Evolutionary conservation across 768 basidiomycete species (phyloP), one percentile per base, ranked within the genome.

Genomic region (Mycena vitilis): DNA sequence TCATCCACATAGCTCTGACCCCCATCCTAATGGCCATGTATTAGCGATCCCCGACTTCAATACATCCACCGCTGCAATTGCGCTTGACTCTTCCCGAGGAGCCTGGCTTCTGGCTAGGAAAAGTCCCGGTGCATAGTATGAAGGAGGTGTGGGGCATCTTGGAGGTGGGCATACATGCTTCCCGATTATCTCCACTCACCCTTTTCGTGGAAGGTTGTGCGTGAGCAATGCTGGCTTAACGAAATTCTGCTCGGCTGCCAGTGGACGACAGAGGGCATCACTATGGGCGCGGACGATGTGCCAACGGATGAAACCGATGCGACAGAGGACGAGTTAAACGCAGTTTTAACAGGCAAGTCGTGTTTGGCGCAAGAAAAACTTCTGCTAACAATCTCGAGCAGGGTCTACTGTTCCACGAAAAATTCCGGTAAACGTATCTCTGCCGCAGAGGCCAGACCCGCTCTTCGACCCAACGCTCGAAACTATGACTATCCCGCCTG

Each of bases 211-310:
- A 48, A 92, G 90, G 85, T 95, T 73, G 91, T 95, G 6, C 84
- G 86, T 66, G 93, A 95, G 68, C 94, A 95, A 78, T 92, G 90
- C 73, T 95, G 94, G 94, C 74, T 95, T 20, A 95, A 95, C 73
- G 91, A 91, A 73, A 84, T 85, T n/a, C 77, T 95, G 23, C 73
- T 80, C 5, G 83, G 85, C 52, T 88, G 86, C 52, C 78, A 85
- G 15, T 95, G 94, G 93, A 77, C 78, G 34, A 82, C 87, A 5
- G 91, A 93, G 73, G 82, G 81, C 12, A 67, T 81, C 16, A 73
- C 76, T 38, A 65, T 71, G 18, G 75, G 76, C 16, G 75, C 75
- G 10, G 73, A 69, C 13, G 76, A 81, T 15, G 53, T 70, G 9
- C 63, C 72, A 2, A 72, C 71, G 0, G 76, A 81, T 15, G 82